Base-by-base conservation (phyloP, 2,329 filamentous ascomycete genomes). In the Colletotrichum salicis region DNA sequence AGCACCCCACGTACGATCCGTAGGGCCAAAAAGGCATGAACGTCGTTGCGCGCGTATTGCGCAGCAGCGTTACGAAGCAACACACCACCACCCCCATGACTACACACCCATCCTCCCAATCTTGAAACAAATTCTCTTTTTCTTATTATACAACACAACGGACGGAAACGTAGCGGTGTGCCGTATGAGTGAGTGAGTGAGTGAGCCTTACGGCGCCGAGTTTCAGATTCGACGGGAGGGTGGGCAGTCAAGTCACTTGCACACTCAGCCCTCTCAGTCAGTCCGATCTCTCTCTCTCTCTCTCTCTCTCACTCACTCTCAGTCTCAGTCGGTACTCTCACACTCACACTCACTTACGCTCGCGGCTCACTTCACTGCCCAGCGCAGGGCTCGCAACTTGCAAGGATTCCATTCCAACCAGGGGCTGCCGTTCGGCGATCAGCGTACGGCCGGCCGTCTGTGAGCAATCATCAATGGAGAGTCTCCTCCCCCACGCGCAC, bases 191-290 rank as follows among this genome's bases (percentile, higher is more conserved):
- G 37, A 15, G 35, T 19, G 52, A 24, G 5, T 11, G 41, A 24
- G 10, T 22, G 22, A 52, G 60, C 60, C 22, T 10, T 33, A 19
- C 33, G 22, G 51, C 51, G 33, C 51, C 48, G 61, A 24, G 61
- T 64, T 64, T 64, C 61, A 64, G 61, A 45, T 29, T 22, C 29
- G 8, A 48, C 19, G 37, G 15, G 41, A 48, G 41, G 41, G 41
- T 22, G 41, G 41, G 41, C 41, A 48, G 41, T 24, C 31, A 11
- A n/a, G 22, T 41, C 33, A 6, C 12, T 27, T 35, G 6, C 12
- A 13, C 31, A 12, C 13, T 22, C 13, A 27, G 22, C 33, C 48
- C 19, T 22, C 19, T n/a, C 33, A n/a, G 22, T 35, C 29, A 37
- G 51, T 62, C 59, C 59, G 59, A 62, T 52, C 41, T 19, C 24